A percentile compares a stretch with the other conserved stretches of the same genome.
Evolutionary conservation across 2,329 filamentous ascomycete species (phyloP).

Genomic region (Ophiocordyceps robertsii): DNA sequence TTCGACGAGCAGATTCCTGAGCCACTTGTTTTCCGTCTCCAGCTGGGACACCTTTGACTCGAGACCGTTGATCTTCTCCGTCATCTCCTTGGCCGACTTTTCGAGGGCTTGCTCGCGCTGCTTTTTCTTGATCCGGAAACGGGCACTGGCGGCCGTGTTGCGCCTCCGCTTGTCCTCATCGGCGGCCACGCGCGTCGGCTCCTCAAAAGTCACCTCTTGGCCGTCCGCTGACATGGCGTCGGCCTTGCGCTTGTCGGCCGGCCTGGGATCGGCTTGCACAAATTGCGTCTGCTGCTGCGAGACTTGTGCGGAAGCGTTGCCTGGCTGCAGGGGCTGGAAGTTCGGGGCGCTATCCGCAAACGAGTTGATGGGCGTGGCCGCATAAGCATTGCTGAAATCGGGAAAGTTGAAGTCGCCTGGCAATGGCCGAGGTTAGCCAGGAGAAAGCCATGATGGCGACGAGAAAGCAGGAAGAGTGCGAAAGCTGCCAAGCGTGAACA

Average conservation of each 20-base stretch:
- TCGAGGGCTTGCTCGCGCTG: slow-evolving; percentile 80
- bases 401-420: slow-evolving; percentile 45
- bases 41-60: slow-evolving; percentile 63
- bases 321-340: slow-evolving; percentile 41
- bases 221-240: slow-evolving; percentile 24
- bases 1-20: slow-evolving; percentile 68
- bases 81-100: slow-evolving; percentile 69
- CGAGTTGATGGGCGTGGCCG: slow-evolving; percentile 32
- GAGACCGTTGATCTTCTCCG: slow-evolving; percentile 61
- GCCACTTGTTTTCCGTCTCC: slow-evolving; percentile 74
- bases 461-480: not conserved
- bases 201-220: slow-evolving; percentile 47
- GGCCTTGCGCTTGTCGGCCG: slow-evolving; percentile 32
- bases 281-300: slow-evolving; percentile 24
- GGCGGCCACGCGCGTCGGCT: slow-evolving; percentile 57
- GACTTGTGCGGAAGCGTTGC: slow-evolving; percentile 25
- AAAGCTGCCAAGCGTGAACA: not conserved
- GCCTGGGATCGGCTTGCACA: slow-evolving; percentile 14
- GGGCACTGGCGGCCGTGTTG: slow-evolving; percentile 78
- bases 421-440: slow-evolving; percentile 20
- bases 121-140: slow-evolving; percentile 94
- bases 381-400: slow-evolving; percentile 39
- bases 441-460: not conserved
- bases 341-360: slow-evolving; percentile 19
- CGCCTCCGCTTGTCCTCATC: slow-evolving; percentile 84